A percentile compares a stretch with the other conserved stretches of the same genome.
These are phyloP conservation scores for Eucalyptus marginata DNA, from an alignment of 345 rosid species.

Conservation along the genomic window DNA sequence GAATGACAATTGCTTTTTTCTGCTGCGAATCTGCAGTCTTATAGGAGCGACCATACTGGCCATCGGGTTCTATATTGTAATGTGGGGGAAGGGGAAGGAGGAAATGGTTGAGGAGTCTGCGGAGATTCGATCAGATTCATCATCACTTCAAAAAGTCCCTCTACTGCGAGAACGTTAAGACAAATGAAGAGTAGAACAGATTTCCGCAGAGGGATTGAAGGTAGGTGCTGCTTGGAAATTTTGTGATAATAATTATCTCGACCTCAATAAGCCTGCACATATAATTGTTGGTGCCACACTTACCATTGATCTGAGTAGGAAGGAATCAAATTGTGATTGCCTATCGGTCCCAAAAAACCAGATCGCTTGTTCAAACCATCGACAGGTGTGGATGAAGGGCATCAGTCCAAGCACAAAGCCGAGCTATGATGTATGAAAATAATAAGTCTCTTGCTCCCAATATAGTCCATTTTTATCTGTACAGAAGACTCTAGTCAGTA, in stretches of 20 bases:
- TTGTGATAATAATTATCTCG: neutral
- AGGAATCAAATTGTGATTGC: neutral
- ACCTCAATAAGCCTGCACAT: neutral
- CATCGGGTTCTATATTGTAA: conserved; percentile 13
- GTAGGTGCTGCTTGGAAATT: neutral
- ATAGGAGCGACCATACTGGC: conserved; percentile 14
- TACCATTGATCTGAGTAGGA: neutral
- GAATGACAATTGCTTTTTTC: neutral
- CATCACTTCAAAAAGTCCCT: conserved; percentile 4
- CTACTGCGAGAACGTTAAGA: neutral
- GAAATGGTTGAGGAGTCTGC: neutral
- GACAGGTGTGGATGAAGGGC: neutral
- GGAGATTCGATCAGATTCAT: neutral
- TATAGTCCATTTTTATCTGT: neutral
- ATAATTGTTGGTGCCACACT: neutral
- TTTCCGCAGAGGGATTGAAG: neutral
- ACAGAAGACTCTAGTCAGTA: neutral
- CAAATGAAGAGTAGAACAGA: neutral
- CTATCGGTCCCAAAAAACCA: neutral
- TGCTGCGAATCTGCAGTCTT: neutral
- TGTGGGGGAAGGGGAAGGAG: conserved; percentile 27
- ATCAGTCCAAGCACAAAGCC: neutral
- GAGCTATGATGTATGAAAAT: neutral
- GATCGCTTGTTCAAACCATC: neutral
- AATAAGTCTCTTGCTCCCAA: neutral